Percentiles rank a stretch among this genome's conserved stretches.
These are phyloP conservation scores for Cladophialophora yegresii DNA, from an alignment of 2,329 filamentous ascomycete species.

Conservation along the genomic window DNA sequence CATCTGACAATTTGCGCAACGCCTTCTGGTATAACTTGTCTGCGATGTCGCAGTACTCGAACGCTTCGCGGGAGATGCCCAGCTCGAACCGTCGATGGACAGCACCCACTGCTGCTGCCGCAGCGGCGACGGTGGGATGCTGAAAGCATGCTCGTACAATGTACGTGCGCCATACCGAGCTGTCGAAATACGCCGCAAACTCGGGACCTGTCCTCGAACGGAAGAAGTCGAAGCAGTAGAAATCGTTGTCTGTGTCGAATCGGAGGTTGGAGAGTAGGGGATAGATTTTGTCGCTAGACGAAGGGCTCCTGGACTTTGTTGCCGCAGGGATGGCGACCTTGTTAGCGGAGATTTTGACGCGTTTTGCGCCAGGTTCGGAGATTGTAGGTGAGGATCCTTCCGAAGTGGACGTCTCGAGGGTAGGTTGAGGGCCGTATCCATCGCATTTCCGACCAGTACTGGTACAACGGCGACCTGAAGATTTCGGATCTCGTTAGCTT, in stretches of 20 bases:
- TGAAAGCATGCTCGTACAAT: slow-evolving; percentile 27
- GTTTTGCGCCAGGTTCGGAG: slow-evolving; percentile 33
- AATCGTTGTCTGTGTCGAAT: slow-evolving; percentile 36
- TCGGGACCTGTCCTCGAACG: slow-evolving; percentile 38
- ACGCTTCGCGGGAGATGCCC: slow-evolving; percentile 34
- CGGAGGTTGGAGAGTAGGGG: slow-evolving; percentile 22
- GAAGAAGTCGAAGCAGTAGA: slow-evolving; percentile 41
- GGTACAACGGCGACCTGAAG: slow-evolving; percentile 38
- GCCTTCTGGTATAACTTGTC: slow-evolving; percentile 32
- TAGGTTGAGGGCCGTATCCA: slow-evolving; percentile 34
- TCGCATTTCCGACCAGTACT: slow-evolving; percentile 42
- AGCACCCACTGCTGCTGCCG: slow-evolving; percentile 34
- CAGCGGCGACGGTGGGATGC: slow-evolving; percentile 33
- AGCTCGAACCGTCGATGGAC: slow-evolving; percentile 35
- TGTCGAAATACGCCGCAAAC: slow-evolving; percentile 37
- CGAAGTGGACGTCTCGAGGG: slow-evolving; percentile 21
- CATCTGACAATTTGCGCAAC: slow-evolving; percentile 21
- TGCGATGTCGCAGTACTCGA: slow-evolving; percentile 35
- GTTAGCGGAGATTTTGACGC: slow-evolving; percentile 32
- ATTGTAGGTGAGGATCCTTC: slow-evolving; percentile 29
- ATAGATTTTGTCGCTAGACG: slow-evolving; percentile 20
- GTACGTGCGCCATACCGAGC: slow-evolving; percentile 33
- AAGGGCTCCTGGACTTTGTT: slow-evolving; percentile 31
- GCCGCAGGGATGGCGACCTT: slow-evolving; percentile 19
- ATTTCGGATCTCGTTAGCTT: background rate